Conservation (phyloP, 2,329 filamentous ascomycete species). For the Clonostachys rosea region DNA sequence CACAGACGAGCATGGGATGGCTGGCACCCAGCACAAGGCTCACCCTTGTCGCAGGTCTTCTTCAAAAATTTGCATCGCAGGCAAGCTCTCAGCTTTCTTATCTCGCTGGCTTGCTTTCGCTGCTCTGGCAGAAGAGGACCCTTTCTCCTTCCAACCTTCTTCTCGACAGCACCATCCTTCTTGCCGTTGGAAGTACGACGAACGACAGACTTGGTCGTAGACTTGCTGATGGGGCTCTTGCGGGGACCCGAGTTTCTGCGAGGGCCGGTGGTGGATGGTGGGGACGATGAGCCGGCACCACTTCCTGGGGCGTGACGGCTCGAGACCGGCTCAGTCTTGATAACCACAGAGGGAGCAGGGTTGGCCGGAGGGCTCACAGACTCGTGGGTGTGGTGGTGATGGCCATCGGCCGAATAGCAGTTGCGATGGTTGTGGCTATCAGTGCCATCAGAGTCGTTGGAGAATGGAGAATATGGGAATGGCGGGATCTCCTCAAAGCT, state of each 20-base stretch:
- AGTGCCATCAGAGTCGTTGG: slow-evolving; percentile 74
- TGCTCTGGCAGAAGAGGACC: slow-evolving; percentile 90
- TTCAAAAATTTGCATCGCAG: slow-evolving; percentile 97
- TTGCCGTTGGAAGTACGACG: slow-evolving; percentile 74
- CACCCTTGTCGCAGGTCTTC: slow-evolving; percentile 97
- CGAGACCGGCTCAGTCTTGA: slow-evolving; percentile 39
- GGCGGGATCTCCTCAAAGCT: slow-evolving; percentile 75
- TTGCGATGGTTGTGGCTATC: slow-evolving; percentile 55
- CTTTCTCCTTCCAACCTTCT: slow-evolving; percentile 86
- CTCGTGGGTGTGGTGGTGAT: slow-evolving; percentile 38
- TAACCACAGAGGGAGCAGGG: slow-evolving; percentile 54
- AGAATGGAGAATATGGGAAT: slow-evolving; percentile 76
- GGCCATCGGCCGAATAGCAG: slow-evolving; percentile 54
- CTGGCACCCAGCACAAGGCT: slow-evolving; percentile 92
- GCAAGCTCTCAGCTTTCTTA: slow-evolving; percentile 89
- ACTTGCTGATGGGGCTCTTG: slow-evolving; percentile 77
- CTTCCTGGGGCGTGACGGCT: slow-evolving; percentile 56
- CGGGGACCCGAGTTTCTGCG: slow-evolving; percentile 67
- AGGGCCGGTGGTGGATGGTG: slow-evolving; percentile 54
- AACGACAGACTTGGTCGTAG: slow-evolving; percentile 72
- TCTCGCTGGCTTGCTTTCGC: slow-evolving; percentile 93
- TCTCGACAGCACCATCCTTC: slow-evolving; percentile 75
- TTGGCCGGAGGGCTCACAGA: slow-evolving; percentile 66
- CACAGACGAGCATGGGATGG: slow-evolving; percentile 92
- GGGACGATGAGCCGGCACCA: slow-evolving; percentile 55